phyloP scores from a whole-genome alignment of 2,329 filamentous ascomycete species.

The Aspergillus quadrilineatus region DNA sequence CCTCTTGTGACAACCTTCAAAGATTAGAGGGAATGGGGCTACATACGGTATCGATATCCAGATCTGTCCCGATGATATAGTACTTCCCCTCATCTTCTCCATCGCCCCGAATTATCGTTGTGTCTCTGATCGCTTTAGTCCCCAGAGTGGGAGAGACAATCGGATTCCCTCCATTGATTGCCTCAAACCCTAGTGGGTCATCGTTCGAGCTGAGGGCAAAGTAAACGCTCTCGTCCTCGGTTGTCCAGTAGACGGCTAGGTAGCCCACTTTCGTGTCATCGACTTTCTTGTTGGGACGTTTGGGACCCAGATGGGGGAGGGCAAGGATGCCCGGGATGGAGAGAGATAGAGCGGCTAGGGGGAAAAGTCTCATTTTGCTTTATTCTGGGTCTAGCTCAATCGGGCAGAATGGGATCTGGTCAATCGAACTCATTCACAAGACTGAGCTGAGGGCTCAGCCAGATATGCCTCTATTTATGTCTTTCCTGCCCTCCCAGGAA shows the following conservation, averaged over 20 bases:
- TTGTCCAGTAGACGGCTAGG: constrained; percentile 18
- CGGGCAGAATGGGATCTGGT: not conserved
- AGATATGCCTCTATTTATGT: not conserved
- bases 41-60: constrained; percentile 16
- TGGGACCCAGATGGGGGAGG: not conserved
- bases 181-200: constrained; percentile 7
- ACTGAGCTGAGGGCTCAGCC: too few species aligned
- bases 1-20: too few species aligned
- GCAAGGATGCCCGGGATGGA: not conserved
- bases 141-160: constrained; percentile 16
- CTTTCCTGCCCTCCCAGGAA: not conserved
- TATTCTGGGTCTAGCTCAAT: too few species aligned
- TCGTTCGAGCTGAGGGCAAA: constrained; percentile 16
- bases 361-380: not conserved
- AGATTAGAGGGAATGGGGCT: too few species aligned
- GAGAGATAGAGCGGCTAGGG: not conserved
- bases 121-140: constrained; percentile 18
- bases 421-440: too few species aligned
- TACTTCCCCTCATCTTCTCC: constrained; percentile 16
- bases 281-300: not conserved
- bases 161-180: constrained; percentile 10
- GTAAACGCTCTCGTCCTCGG: constrained; percentile 17
- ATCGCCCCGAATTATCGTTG: constrained; percentile 11
- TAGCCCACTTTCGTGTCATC: constrained; percentile 15
- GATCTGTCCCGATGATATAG: constrained; percentile 18